These are phyloP conservation scores for Mycena latifolia DNA, from an alignment of 768 basidiomycete genomes.

Conservation along the genomic window DNA sequence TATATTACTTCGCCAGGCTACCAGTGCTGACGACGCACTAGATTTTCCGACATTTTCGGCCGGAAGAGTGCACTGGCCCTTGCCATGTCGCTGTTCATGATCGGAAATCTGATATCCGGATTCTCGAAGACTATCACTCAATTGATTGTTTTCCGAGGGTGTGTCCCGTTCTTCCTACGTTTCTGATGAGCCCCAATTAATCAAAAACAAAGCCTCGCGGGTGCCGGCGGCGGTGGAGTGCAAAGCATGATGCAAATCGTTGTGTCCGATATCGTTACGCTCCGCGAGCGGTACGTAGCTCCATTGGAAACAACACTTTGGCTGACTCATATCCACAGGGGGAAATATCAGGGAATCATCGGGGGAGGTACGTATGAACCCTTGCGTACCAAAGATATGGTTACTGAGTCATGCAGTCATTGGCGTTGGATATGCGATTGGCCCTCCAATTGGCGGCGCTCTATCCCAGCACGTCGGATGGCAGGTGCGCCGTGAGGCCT, in stretches of 20 bases:
- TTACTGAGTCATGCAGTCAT: constrained; percentile 39
- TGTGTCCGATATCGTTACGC: constrained; percentile 77
- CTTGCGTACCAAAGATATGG: constrained; percentile 41
- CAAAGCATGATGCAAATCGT: constrained; percentile 79
- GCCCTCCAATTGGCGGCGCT: constrained; percentile 77
- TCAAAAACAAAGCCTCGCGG: constrained; percentile 54
- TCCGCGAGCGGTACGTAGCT: constrained; percentile 69
- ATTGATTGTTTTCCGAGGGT: constrained; percentile 76
- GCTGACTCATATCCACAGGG: constrained; percentile 49
- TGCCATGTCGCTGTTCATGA: constrained; percentile 71
- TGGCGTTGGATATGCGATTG: constrained; percentile 73
- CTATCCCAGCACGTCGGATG: constrained; percentile 72
- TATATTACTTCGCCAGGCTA: too few relatives aligned
- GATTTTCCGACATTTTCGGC: constrained; percentile 75
- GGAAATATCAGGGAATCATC: constrained; percentile 85
- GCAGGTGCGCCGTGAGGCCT: constrained; percentile 57
- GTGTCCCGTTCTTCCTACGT: background rate
- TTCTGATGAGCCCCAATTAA: background rate
- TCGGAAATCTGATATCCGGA: constrained; percentile 74
- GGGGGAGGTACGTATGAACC: constrained; percentile 48
- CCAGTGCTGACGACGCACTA: too few relatives aligned
- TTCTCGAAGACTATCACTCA: constrained; percentile 74
- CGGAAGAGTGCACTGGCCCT: constrained; percentile 70
- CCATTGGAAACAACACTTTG: too few relatives aligned
- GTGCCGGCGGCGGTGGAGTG: constrained; percentile 79